phyloP scores from a whole-genome alignment of 305 asterid species.

The Solanum hybrid region DNA sequence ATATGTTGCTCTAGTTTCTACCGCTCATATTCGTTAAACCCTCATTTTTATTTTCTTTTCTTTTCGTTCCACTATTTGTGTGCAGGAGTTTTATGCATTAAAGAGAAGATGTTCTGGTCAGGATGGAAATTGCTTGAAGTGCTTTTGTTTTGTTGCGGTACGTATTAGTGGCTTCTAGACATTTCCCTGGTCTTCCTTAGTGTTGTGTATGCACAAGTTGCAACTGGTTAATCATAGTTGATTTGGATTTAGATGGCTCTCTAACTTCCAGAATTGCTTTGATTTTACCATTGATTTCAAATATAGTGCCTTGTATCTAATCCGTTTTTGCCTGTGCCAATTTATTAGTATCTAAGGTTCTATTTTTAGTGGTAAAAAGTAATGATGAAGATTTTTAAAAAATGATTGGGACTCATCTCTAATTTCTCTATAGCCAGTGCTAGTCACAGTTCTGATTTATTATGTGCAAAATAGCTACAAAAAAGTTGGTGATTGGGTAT shows the following conservation, averaged over 20 bases:
- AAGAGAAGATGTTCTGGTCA: constrained; percentile 72
- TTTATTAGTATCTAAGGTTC: neutral
- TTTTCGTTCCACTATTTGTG: neutral
- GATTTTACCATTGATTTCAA: neutral
- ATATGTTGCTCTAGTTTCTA: neutral
- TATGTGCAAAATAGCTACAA: neutral
- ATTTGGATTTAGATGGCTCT: neutral
- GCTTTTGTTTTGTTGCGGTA: constrained; percentile 88
- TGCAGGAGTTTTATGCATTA: constrained; percentile 82
- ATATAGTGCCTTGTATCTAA: neutral
- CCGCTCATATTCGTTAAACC: neutral
- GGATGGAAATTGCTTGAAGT: constrained; percentile 70
- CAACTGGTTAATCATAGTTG: neutral
- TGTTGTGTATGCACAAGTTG: neutral
- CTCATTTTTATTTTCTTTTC: neutral
- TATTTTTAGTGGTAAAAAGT: neutral
- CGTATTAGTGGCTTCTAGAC: constrained; percentile 15
- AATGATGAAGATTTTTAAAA: neutral
- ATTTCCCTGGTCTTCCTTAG: constrained; percentile 2
- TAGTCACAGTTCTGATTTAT: neutral
- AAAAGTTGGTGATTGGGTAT: neutral
- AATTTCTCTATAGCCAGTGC: neutral
- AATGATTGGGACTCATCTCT: neutral
- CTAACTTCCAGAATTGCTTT: neutral
- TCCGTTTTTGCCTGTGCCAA: neutral